phyloP scores from a whole-genome alignment of 208 protist genomes.

The Herpetomonas samuelpessoai region DNA sequence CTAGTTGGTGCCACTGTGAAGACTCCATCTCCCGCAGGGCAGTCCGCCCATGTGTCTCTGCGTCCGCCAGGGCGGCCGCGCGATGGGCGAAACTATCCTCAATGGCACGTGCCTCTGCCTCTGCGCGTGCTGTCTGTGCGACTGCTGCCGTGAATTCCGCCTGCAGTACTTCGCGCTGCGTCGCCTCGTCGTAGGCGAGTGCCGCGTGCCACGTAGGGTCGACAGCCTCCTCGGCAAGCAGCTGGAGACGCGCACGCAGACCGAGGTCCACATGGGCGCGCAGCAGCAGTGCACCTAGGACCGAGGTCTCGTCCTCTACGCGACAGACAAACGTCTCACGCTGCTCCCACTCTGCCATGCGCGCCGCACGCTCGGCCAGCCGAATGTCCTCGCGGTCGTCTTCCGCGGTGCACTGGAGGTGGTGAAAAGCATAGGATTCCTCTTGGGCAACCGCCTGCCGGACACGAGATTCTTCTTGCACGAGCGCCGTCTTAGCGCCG shows the following conservation, averaged over 20 bases:
- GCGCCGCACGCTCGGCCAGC: not conserved
- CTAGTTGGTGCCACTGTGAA: not conserved
- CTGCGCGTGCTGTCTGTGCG: not conserved
- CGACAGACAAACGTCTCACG: too few species aligned
- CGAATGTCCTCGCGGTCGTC: constrained; percentile 9
- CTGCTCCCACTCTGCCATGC: too few species aligned
- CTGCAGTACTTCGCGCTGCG: constrained; percentile 9
- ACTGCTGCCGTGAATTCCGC: not conserved
- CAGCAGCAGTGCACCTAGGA: too few species aligned
- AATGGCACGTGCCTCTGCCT: constrained; percentile 1
- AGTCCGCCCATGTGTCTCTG: not conserved
- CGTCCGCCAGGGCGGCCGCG: not conserved
- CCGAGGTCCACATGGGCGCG: constrained; percentile 13
- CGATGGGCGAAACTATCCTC: not conserved
- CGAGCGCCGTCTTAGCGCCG: not conserved
- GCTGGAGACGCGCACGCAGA: constrained; percentile 11
- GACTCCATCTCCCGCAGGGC: not conserved
- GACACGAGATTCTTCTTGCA: not conserved
- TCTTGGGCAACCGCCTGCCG: not conserved
- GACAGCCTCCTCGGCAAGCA: constrained; percentile 14
- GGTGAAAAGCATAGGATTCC: not conserved
- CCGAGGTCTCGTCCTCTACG: too few species aligned
- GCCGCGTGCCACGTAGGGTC: constrained; percentile 21
- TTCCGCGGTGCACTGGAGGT: not conserved
- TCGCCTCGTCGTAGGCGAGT: constrained; percentile 17